Evolutionary conservation across 1,284 basidiomycete species (phyloP), one percentile per base, ranked within the genome.

Genomic region (Rhodotorula sp.): DNA sequence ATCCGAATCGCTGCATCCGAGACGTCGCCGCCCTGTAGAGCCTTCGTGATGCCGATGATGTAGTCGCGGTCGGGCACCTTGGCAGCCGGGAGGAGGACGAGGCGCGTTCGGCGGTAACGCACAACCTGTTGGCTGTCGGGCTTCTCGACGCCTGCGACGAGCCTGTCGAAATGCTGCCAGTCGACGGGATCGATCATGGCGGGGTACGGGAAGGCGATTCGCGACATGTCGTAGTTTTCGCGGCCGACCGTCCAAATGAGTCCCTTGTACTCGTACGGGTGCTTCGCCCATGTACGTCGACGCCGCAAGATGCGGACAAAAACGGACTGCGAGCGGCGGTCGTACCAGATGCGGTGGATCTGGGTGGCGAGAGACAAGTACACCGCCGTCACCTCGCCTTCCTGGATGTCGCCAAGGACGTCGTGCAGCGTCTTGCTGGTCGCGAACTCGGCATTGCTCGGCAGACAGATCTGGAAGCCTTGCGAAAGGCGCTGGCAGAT

Each of bases 291-390:
- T 80, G 84, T 86, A 81, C 90, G 86, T 73, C 90, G 86, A 56
- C 93, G 85, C 30, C 94, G 89, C 79, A 94, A 94, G 30, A 93
- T 85, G 77, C 90, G 86, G 17, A 98, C 92, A 76, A 93, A 89
- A 71, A 97, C 91, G 29, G 88, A 86, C 74, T 94, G 90, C 27
- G 90, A 90, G 29, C 87, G 88, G 66, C 82, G 79, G 71, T 85
- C 83, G 76, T 94, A 98, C 29, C 89, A 88, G 74, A 98, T 89
- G 36, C 90, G 85, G 80, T 98, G 94, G 59, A 98, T 92, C 80
- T 97, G 93, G 79, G 95, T 96, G 78, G 89, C 90, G 86, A 94
- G 93, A 74, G 92, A 92, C 62, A 98, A 84, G 81, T 91, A 97
- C 30, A 97, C 89, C 0, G 93, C 70, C 36, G 71, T 76, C 32